These are phyloP conservation scores for Oryza punctata DNA, from an alignment of 176 grass and related monocot species.

Conservation along the genomic window DNA sequence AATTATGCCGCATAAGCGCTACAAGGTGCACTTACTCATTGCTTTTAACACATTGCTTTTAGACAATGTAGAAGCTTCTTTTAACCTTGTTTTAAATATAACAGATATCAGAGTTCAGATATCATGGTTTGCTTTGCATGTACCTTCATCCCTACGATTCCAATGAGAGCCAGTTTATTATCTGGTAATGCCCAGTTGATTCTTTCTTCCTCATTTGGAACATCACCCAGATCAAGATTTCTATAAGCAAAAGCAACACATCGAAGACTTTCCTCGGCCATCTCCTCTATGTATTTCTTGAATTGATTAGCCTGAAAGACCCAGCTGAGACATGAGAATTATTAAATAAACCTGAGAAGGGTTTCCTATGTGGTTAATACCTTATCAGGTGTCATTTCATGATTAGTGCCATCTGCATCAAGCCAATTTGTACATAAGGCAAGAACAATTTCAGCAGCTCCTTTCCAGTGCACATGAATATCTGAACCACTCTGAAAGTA, in stretches of 20 bases:
- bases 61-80: background rate
- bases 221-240: constrained; percentile 49
- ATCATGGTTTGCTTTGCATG: constrained; percentile 24
- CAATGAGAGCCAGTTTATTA: constrained; percentile 74
- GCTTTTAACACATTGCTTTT: too few species aligned
- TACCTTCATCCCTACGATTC: constrained; percentile 93
- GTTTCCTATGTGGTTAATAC: constrained; percentile 20
- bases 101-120: constrained; percentile 20
- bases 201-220: constrained; percentile 69
- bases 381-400: constrained; percentile 64
- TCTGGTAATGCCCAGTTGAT: constrained; percentile 73
- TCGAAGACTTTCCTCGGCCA: constrained; percentile 76
- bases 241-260: constrained; percentile 91
- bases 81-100: background rate
- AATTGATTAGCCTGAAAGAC: constrained; percentile 67
- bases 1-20: too few species aligned
- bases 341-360: constrained; percentile 27
- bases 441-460: constrained; percentile 92
- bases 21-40: too few species aligned
- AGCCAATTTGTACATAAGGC: constrained; percentile 73
- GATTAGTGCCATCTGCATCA: constrained; percentile 50
- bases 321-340: background rate
- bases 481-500: constrained; percentile 57
- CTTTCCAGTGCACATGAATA: constrained; percentile 97
- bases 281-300: constrained; percentile 70